phyloP scores from a whole-genome alignment of 2,329 filamentous ascomycete genomes.

The Emmonsiellopsis sp. region DNA sequence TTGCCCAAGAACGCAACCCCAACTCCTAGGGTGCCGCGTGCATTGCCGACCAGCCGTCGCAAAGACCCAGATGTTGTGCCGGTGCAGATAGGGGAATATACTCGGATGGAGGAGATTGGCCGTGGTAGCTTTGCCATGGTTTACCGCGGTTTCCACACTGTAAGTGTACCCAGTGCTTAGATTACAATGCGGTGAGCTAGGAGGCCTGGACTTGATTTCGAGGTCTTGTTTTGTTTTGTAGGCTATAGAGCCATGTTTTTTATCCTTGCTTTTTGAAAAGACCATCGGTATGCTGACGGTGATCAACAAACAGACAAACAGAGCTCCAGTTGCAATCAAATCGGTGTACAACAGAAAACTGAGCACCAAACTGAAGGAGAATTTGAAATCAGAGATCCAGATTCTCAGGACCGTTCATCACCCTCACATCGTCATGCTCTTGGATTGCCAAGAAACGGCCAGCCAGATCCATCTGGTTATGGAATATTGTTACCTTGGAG shows the following conservation, averaged over 20 bases:
- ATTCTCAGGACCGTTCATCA: slow-evolving; percentile 91
- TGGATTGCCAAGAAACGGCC: slow-evolving; percentile 81
- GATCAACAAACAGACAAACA: slow-evolving; percentile 39
- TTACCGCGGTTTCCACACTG: slow-evolving; percentile 76
- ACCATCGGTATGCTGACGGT: slow-evolving; percentile 3
- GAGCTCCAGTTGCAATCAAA: slow-evolving; percentile 86
- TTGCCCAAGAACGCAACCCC: slow-evolving; percentile 22
- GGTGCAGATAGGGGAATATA: slow-evolving; percentile 61
- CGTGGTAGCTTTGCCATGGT: slow-evolving; percentile 97
- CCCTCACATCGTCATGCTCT: slow-evolving; percentile 91
- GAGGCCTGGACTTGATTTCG: background rate
- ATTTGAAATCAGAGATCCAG: slow-evolving; percentile 88
- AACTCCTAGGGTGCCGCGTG: slow-evolving; percentile 29
- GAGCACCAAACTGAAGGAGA: slow-evolving; percentile 93
- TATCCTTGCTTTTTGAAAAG: background rate
- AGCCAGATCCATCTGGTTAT: slow-evolving; percentile 93
- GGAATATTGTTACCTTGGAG: slow-evolving; percentile 96
- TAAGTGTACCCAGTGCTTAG: slow-evolving; percentile 36
- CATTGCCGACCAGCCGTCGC: slow-evolving; percentile 27
- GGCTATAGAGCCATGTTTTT: background rate
- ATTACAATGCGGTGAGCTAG: background rate
- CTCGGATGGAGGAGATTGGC: slow-evolving; percentile 80
- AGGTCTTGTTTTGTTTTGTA: background rate
- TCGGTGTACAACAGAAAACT: slow-evolving; percentile 84
- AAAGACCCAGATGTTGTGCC: slow-evolving; percentile 17